phyloP scores from a whole-genome alignment of 805 yeast species.

The Starmerella tilneyi region DNA sequence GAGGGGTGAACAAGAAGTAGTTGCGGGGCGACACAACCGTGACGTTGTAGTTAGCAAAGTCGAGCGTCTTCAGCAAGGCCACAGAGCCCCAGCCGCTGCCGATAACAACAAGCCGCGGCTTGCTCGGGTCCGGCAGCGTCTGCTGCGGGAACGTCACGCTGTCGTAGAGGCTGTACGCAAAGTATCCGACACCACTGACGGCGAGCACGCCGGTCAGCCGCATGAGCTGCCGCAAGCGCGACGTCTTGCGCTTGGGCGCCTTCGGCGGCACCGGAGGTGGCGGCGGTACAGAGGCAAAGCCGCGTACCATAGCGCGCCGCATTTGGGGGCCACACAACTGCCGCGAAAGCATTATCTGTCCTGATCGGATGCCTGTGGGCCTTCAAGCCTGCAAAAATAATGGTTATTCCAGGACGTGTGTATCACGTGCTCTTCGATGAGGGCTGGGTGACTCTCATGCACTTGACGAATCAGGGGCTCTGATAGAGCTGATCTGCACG shows the following conservation, averaged over 20 bases:
- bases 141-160: slow-evolving; percentile 34
- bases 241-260: slow-evolving; percentile 5
- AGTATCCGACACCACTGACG: slow-evolving; percentile 42
- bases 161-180: slow-evolving; percentile 43
- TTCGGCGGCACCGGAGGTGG: background rate
- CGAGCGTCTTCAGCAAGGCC: slow-evolving; percentile 71
- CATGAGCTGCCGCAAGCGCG: slow-evolving; percentile 13
- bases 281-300: background rate
- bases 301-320: background rate
- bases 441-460: background rate
- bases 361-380: background rate
- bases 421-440: background rate
- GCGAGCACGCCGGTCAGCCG: slow-evolving; percentile 18
- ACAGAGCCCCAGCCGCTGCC: slow-evolving; percentile 92
- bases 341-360: background rate
- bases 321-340: background rate
- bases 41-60: slow-evolving; percentile 78
- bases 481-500: too few species aligned
- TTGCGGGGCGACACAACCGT: slow-evolving; percentile 88
- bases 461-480: background rate
- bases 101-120: slow-evolving; percentile 61
- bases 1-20: slow-evolving; percentile 91
- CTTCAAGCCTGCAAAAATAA: background rate
- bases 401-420: background rate
- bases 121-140: slow-evolving; percentile 43